Evolutionary conservation across 768 basidiomycete genomes (phyloP), one percentile per base, ranked within the genome.

Genomic region (Tylopilus vinaceipallidus): DNA sequence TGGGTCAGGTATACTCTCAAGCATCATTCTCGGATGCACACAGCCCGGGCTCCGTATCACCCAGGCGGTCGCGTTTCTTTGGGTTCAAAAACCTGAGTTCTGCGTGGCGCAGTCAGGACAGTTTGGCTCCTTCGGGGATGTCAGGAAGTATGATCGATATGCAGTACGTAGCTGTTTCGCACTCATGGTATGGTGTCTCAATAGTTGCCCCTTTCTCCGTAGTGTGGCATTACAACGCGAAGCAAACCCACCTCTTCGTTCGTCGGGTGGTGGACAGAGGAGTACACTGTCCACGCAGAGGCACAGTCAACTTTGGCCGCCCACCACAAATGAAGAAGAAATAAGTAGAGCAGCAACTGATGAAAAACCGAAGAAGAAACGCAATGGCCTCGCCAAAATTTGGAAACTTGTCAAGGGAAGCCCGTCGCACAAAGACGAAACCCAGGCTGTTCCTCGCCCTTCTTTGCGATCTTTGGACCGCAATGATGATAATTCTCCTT

Each of bases 111-210:
- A 91, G 88, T 62, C 86, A 86, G 59, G 87, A 90, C 50, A 91
- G 89, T 64, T 71, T 93, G 33, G 86, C 88, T 2, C 77, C 80
- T n/a, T 88, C 89, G 24, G 88, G 86, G 8, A 77, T 86, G 63
- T 86, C 86, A 3, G 91, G 91, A 45, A 93, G 91, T 60, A 91
- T 93, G 88, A 71, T 92, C 56, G 88, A 92, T 65, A 92, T 93
- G 91, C 91, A 93, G 90, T 92, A 71, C 55, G 88, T 83, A 37
- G 50, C 20, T 42, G 9, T 16, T 37, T 55, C n/a, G 44, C 48
- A n/a, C 49, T 52, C 6, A 3, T 49, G 39, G 20, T 26, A 17
- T 37, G 3, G 19, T 32, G 29, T 52, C 40, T 57, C 45, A 65
- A 45, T 37, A 16, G 35, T 12, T 41, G 20, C n/a, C 40, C n/a